phyloP scores from a whole-genome alignment of 768 basidiomycete species.

The Hericium alpestre region DNA sequence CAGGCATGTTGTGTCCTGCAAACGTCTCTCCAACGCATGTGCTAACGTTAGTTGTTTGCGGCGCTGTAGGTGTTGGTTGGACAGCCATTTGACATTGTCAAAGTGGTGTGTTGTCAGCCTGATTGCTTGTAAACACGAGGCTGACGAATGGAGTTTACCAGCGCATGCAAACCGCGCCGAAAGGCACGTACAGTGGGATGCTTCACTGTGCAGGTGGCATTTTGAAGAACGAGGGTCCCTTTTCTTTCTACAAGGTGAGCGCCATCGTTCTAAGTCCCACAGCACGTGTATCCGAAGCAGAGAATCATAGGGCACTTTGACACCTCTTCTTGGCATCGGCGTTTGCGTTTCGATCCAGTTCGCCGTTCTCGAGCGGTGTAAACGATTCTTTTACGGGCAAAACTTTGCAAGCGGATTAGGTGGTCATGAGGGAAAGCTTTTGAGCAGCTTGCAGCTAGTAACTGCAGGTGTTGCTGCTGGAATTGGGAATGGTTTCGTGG shows the following conservation, averaged over 20 bases:
- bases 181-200: constrained; percentile 84
- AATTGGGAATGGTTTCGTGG: constrained; percentile 83
- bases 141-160: constrained; percentile 17
- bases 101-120: constrained; percentile 58
- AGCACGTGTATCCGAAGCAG: neutral
- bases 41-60: constrained; percentile 9
- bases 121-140: constrained; percentile 1
- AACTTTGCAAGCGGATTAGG: constrained; percentile 53
- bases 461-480: constrained; percentile 77
- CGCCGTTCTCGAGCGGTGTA: constrained; percentile 76
- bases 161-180: constrained; percentile 91
- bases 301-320: constrained; percentile 64
- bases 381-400: constrained; percentile 61
- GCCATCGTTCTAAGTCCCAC: constrained; percentile 1
- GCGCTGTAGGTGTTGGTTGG: constrained; percentile 66
- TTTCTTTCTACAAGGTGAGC: constrained; percentile 88
- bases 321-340: constrained; percentile 85
- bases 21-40: neutral
- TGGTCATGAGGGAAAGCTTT: constrained; percentile 50
- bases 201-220: constrained; percentile 85
- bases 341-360: constrained; percentile 96
- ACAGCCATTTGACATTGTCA: constrained; percentile 95
- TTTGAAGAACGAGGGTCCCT: constrained; percentile 80
- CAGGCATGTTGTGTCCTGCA: constrained; percentile 37
- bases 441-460: constrained; percentile 58